Evolutionary conservation across 106 monocot genomes (phyloP), one percentile per base, ranked within the genome.

Genomic region (Cymbidium sinense): DNA sequence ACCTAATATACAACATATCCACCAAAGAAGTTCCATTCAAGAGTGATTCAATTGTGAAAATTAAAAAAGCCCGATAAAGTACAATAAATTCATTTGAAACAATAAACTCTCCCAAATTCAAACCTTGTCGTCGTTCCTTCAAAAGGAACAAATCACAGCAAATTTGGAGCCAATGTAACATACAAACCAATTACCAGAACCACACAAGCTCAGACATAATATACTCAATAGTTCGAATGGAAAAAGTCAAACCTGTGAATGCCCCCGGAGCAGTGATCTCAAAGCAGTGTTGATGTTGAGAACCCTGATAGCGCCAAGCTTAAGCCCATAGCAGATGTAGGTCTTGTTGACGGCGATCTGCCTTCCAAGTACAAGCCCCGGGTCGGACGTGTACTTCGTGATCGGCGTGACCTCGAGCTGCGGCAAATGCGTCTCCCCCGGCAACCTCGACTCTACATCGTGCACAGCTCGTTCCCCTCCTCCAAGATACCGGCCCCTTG

Each of bases 331-430:
- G 54, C 88, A 95, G 35, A 99, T 99, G 80, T 99, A 99, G 2
- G 85, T 89, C 76, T 87, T 79, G 75, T 99, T 99, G 33, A 99
- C 98, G 0, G 98, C 94, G 79, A 99, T 99, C 92, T 99, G 98
- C 37, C 94, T 89, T 10, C 98, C 98, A n/a, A 99, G 78, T 7
- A 99, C 98, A 39, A 99, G 86, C 30, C 94, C 90, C 0, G 98
- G 98, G 77, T 99, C 98, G 1, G 98, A 99, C 2, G 74, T 70
- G 61, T 99, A 99, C 85, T 99, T 99, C 1, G 98, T 99, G 67
- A 99, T 99, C 25, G 98, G 98, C 43, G 94, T 92, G 15, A 99
- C 98, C 77, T 99, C 98, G 8, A 99, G 94, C 85, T 98, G 98
- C 17, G 98, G 94, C 4, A 93, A 88, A 76, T 85, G 88, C 12